A percentile compares a stretch with the other conserved stretches of the same genome.
Conservation (phyloP, 495 filamentous ascomycete genomes). For the Parachaetomium inaequale region DNA sequence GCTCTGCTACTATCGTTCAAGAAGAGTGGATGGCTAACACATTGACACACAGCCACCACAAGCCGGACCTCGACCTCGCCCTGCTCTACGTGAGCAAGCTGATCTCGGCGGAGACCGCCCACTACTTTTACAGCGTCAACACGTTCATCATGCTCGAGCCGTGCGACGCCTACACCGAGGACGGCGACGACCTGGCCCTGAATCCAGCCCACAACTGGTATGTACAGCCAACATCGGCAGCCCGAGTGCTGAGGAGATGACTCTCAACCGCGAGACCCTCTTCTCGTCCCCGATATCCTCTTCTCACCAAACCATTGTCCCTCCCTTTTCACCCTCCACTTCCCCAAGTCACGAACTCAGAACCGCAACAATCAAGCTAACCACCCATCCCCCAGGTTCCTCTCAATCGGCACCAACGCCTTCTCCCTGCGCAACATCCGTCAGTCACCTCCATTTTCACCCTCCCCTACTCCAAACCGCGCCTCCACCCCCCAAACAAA, state of each 20-base stretch:
- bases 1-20: too few relatives aligned
- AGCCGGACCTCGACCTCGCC: too few relatives aligned
- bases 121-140: conserved; percentile 21
- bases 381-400: neutral
- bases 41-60: too few relatives aligned
- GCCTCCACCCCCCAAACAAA: neutral
- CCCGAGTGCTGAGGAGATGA: too few relatives aligned
- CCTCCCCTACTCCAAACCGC: neutral
- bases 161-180: conserved; percentile 13
- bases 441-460: neutral
- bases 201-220: neutral
- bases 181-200: neutral
- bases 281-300: neutral
- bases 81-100: too few relatives aligned
- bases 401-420: conserved; percentile 2
- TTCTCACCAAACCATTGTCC: neutral
- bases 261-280: neutral
- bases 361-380: too few relatives aligned
- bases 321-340: neutral
- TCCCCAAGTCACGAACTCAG: too few relatives aligned
- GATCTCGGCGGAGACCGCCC: too few relatives aligned
- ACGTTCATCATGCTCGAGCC: conserved; percentile 24
- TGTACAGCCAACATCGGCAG: too few relatives aligned
- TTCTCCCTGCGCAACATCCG: conserved; percentile 9
- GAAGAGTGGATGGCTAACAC: too few relatives aligned